Evolutionary conservation across 2,329 filamentous ascomycete species (phyloP).

Genomic region (Ophiostoma triangulosporum): DNA sequence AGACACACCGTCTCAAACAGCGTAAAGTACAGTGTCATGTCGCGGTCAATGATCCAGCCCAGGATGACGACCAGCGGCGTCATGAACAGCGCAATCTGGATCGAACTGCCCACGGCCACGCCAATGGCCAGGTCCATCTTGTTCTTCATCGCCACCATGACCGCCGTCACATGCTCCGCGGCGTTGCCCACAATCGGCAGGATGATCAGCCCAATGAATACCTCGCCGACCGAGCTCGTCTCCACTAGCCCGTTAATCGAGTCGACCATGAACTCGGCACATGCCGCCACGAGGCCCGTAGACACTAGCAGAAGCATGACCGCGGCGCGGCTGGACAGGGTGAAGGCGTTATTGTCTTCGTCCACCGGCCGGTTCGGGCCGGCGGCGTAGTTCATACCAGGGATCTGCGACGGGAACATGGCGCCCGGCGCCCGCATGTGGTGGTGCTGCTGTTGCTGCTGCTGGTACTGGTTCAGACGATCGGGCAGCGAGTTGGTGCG

Average conservation of each 20-base stretch:
- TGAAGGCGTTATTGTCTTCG: constrained; percentile 20
- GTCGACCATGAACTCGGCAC: constrained; percentile 57
- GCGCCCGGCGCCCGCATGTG: constrained; percentile 34
- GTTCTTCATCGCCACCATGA: constrained; percentile 59
- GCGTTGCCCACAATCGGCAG: constrained; percentile 62
- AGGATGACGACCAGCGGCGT: constrained; percentile 58
- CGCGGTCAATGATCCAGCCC: constrained; percentile 53
- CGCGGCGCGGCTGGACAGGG: constrained; percentile 42
- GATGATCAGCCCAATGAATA: constrained; percentile 59
- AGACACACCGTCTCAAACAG: constrained; percentile 80
- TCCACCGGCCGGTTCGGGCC: background rate
- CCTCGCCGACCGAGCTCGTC: constrained; percentile 43
- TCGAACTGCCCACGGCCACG: constrained; percentile 56
- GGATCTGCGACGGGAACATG: constrained; percentile 34
- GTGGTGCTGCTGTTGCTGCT: constrained; percentile 26
- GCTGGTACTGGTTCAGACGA: constrained; percentile 36
- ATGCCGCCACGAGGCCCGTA: constrained; percentile 52
- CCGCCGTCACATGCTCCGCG: constrained; percentile 55
- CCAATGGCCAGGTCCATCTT: constrained; percentile 66
- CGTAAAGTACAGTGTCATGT: constrained; percentile 76
- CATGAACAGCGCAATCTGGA: constrained; percentile 60
- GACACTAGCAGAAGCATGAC: constrained; percentile 49
- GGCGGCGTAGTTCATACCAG: constrained; percentile 17
- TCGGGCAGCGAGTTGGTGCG: constrained; percentile 64
- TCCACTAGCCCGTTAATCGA: constrained; percentile 51